phyloP scores from a whole-genome alignment of 2,329 filamentous ascomycete genomes.

The Mycosphaerella arachidis region DNA sequence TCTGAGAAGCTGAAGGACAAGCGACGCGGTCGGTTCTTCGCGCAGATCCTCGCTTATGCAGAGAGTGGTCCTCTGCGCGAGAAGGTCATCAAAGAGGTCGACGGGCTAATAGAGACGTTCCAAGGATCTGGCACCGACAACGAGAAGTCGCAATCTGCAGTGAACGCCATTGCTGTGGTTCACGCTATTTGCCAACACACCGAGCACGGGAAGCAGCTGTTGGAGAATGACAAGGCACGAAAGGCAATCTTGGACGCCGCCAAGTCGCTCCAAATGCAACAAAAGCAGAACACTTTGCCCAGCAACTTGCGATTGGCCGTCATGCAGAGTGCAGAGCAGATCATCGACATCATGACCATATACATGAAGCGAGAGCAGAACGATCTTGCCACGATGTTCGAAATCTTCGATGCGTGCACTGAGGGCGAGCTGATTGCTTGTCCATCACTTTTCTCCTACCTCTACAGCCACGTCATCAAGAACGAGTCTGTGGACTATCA shows the following conservation, averaged over 20 bases:
- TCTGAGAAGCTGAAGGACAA: slow-evolving; percentile 75
- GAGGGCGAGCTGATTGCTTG: slow-evolving; percentile 75
- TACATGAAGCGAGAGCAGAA: slow-evolving; percentile 67
- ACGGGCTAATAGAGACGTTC: slow-evolving; percentile 63
- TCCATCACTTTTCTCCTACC: slow-evolving; percentile 71
- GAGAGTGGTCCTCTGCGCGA: slow-evolving; percentile 72
- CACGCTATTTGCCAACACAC: slow-evolving; percentile 69
- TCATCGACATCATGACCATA: slow-evolving; percentile 78
- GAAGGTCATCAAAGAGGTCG: slow-evolving; percentile 67
- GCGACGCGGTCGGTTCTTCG: slow-evolving; percentile 84
- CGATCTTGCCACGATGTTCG: slow-evolving; percentile 72
- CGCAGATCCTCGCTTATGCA: slow-evolving; percentile 73
- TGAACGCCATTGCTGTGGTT: slow-evolving; percentile 84
- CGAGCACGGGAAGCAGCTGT: slow-evolving; percentile 63
- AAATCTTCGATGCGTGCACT: slow-evolving; percentile 77
- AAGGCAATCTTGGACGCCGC: slow-evolving; percentile 59
- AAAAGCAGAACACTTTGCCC: slow-evolving; percentile 65
- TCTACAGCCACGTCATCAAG: slow-evolving; percentile 79
- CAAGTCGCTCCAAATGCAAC: slow-evolving; percentile 71
- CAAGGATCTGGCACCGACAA: slow-evolving; percentile 46
- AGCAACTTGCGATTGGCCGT: slow-evolving; percentile 73
- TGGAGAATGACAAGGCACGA: slow-evolving; percentile 55
- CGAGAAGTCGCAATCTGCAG: slow-evolving; percentile 68
- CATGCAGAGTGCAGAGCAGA: slow-evolving; percentile 81
- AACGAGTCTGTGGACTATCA: slow-evolving; percentile 83